These are phyloP conservation scores for Phytophthora podocarpi DNA, from an alignment of 352 stramenopile genomes.

Conservation along the genomic window DNA sequence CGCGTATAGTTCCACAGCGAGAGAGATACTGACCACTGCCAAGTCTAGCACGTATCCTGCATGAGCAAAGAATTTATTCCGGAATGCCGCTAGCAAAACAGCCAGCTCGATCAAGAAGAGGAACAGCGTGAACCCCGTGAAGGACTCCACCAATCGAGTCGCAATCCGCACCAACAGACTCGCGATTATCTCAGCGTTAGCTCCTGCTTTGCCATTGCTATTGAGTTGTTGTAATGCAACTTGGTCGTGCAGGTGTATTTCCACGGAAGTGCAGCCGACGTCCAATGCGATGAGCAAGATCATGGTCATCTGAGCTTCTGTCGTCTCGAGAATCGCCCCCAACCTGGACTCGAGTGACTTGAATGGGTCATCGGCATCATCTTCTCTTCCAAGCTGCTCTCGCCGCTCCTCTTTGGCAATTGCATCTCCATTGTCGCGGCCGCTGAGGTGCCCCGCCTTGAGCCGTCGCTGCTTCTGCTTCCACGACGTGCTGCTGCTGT, in stretches of 20 bases:
- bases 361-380: neutral
- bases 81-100: constrained; percentile 51
- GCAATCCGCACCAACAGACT: constrained; percentile 18
- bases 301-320: constrained; percentile 54
- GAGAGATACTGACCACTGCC: constrained; percentile 30
- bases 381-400: neutral
- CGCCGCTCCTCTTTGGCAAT: neutral
- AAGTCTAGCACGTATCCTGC: constrained; percentile 65
- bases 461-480: constrained; percentile 23
- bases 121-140: constrained; percentile 64
- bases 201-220: constrained; percentile 2
- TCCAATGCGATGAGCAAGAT: constrained; percentile 61
- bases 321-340: constrained; percentile 55
- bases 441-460: constrained; percentile 7
- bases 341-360: constrained; percentile 21
- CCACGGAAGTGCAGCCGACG: constrained; percentile 40
- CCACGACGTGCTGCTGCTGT: constrained; percentile 17
- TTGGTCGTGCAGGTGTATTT: constrained; percentile 44
- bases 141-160: constrained; percentile 50
- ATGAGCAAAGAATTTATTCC: constrained; percentile 54
- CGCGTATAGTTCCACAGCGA: constrained; percentile 51
- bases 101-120: constrained; percentile 65
- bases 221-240: constrained; percentile 14
- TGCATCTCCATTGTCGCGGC: neutral
- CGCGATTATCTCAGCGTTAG: neutral